These are phyloP conservation scores for Beverwykella pulmonaria DNA, from an alignment of 495 filamentous ascomycete genomes.

Conservation along the genomic window DNA sequence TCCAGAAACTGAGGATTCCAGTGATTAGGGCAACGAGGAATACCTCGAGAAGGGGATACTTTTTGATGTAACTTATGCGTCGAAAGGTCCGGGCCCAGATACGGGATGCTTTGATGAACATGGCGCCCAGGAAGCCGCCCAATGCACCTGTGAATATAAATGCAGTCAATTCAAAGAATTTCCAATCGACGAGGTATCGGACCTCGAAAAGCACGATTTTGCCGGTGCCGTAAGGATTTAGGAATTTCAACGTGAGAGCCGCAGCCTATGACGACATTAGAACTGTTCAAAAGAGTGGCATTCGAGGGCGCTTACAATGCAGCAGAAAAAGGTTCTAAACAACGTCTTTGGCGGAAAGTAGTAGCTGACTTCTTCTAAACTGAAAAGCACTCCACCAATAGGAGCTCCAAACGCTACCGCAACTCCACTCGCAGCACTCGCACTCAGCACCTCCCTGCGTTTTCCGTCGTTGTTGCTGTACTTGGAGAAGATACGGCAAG, in stretches of 20 bases:
- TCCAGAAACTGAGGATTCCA: constrained; percentile 89
- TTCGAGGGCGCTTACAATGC: constrained; percentile 63
- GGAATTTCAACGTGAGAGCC: constrained; percentile 85
- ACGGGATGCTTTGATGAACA: constrained; percentile 95
- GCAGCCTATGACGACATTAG: constrained; percentile 54
- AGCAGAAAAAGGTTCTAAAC: constrained; percentile 98
- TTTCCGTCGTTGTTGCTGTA: constrained; percentile 93
- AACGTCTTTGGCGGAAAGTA: constrained; percentile 99
- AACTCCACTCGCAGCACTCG: constrained; percentile 88
- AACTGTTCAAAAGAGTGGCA: neutral
- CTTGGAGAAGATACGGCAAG: constrained; percentile 87
- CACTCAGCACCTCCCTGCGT: constrained; percentile 87
- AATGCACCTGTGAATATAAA: constrained; percentile 85
- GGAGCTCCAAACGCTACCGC: constrained; percentile 95
- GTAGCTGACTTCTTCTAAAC: constrained; percentile 93
- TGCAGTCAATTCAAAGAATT: constrained; percentile 82
- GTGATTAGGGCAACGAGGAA: constrained; percentile 84
- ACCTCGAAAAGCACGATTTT: constrained; percentile 98
- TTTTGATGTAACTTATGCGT: constrained; percentile 76
- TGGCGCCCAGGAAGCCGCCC: constrained; percentile 79
- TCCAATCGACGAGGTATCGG: constrained; percentile 89
- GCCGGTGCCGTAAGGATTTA: constrained; percentile 93
- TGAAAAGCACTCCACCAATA: constrained; percentile 64
- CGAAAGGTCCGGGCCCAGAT: constrained; percentile 89
- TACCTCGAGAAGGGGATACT: constrained; percentile 83